phyloP scores from a whole-genome alignment of 257 asterid species.

The Nicotiana otophora region DNA sequence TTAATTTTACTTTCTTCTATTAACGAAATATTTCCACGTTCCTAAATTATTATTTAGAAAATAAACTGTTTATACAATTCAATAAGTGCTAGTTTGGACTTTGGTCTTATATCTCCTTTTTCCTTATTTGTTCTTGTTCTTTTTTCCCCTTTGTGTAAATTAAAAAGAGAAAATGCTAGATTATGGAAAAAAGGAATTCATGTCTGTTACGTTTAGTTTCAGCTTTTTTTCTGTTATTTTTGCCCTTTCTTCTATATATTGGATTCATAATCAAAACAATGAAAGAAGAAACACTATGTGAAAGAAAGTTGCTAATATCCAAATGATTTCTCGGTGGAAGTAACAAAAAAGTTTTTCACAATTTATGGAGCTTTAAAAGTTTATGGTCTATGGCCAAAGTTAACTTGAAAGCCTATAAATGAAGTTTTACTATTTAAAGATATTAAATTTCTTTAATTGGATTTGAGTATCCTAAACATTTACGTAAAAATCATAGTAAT shows the following conservation, averaged over 20 bases:
- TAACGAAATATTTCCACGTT: too few relatives aligned
- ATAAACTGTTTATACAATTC: too few relatives aligned
- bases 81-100: too few relatives aligned
- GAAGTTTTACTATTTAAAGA: background rate
- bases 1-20: too few relatives aligned
- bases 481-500: background rate
- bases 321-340: conserved; percentile 1
- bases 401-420: background rate
- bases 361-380: conserved; percentile 6
- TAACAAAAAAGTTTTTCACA: background rate
- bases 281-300: background rate
- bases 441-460: background rate
- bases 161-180: background rate
- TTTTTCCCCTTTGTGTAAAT: background rate
- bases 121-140: background rate
- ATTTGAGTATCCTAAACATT: background rate
- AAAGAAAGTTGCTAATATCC: conserved; percentile 5
- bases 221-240: background rate
- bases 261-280: background rate
- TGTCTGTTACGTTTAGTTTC: conserved; percentile 7
- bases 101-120: background rate
- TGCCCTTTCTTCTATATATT: background rate
- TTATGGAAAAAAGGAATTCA: conserved; percentile 2
- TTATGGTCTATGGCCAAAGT: background rate
- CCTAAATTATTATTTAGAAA: too few relatives aligned